Evolutionary conservation across 768 basidiomycete genomes (phyloP).

Genomic region (Boletus reticulatus): DNA sequence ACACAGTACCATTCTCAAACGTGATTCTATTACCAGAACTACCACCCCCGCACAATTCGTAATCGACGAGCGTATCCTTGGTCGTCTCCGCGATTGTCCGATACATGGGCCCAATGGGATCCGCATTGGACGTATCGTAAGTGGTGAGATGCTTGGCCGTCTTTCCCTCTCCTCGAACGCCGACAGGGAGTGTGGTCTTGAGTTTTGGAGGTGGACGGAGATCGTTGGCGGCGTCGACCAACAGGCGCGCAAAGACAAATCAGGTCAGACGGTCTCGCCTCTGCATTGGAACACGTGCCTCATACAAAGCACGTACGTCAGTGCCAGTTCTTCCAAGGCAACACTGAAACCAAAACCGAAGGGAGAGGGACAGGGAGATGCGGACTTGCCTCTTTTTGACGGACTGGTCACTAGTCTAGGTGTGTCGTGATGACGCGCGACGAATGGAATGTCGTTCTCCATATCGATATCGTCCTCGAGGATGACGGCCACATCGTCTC

Average conservation of each 20-base stretch:
- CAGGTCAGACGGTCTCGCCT: neutral
- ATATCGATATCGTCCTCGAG: too few relatives aligned
- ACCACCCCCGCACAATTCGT: constrained; percentile 44
- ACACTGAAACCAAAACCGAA: too few relatives aligned
- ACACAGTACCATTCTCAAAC: too few relatives aligned
- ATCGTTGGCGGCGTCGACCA: constrained; percentile 39
- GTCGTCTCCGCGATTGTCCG: constrained; percentile 39
- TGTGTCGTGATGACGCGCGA: too few relatives aligned
- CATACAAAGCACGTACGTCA: neutral
- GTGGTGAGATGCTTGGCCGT: constrained; percentile 22
- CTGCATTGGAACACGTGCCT: neutral
- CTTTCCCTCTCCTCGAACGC: constrained; percentile 34
- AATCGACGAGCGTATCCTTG: constrained; percentile 42
- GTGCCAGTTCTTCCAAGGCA: too few relatives aligned
- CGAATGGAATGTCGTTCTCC: too few relatives aligned
- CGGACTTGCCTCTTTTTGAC: constrained; percentile 20
- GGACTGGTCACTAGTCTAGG: too few relatives aligned
- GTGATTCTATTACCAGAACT: neutral
- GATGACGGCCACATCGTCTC: too few relatives aligned
- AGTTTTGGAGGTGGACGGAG: constrained; percentile 32
- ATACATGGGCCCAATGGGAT: constrained; percentile 41
- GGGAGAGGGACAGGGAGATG: neutral
- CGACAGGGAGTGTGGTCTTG: constrained; percentile 29
- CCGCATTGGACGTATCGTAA: constrained; percentile 39
- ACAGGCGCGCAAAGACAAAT: neutral